Percentiles rank a stretch among this genome's conserved stretches.
Conservation (phyloP, 2,329 filamentous ascomycete genomes). For the Stagonosporopsis chrysanthemi region DNA sequence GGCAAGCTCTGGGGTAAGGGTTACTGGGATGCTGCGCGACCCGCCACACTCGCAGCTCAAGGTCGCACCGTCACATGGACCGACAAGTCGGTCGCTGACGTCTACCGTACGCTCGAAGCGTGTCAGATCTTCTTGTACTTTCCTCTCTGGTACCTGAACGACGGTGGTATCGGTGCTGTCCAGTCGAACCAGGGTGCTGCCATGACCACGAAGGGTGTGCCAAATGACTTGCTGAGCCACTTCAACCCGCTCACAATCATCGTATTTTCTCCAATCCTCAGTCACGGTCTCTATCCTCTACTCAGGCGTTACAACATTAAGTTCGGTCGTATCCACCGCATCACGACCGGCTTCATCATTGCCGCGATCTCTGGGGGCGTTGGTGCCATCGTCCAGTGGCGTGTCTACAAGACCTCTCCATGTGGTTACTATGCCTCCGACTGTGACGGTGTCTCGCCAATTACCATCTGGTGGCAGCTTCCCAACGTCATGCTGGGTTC, state of each 20-base stretch:
- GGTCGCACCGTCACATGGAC: conserved; percentile 39
- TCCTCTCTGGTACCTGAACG: conserved; percentile 50
- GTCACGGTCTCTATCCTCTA: conserved; percentile 58
- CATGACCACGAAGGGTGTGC: conserved; percentile 23
- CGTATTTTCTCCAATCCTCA: conserved; percentile 54
- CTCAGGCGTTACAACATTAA: conserved; percentile 53
- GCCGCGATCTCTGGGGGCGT: conserved; percentile 55
- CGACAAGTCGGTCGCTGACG: conserved; percentile 19
- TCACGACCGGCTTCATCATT: conserved; percentile 61
- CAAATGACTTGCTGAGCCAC: conserved; percentile 21
- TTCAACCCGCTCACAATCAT: conserved; percentile 23
- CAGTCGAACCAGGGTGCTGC: conserved; percentile 54
- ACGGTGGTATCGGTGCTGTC: conserved; percentile 59
- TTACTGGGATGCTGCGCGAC: conserved; percentile 47
- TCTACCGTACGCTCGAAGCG: conserved; percentile 34
- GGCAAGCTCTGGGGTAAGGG: conserved; percentile 45
- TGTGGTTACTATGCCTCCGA: conserved; percentile 53
- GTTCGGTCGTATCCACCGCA: conserved; percentile 59
- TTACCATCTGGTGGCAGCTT: conserved; percentile 56
- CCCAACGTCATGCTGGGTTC: conserved; percentile 47
- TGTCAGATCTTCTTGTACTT: conserved; percentile 39
- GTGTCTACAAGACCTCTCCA: conserved; percentile 56
- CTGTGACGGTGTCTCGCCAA: conserved; percentile 50
- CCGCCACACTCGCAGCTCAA: conserved; percentile 28
- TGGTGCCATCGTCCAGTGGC: conserved; percentile 53